phyloP scores from a whole-genome alignment of 805 yeast genomes.

The Phaffomyces antillensis region DNA sequence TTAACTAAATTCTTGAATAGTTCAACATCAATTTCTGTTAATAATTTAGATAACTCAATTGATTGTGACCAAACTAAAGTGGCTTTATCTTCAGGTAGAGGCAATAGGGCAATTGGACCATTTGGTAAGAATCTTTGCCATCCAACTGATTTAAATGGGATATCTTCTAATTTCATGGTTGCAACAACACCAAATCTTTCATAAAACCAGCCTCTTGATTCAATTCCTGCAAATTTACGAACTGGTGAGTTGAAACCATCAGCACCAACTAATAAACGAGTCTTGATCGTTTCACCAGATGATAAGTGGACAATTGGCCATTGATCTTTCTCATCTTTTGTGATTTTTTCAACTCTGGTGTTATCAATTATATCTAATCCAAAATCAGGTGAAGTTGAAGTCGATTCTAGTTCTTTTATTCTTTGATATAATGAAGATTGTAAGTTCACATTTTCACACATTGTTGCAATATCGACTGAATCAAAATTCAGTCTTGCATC shows the following conservation, averaged over 20 bases:
- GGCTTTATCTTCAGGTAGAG: conserved; percentile 81
- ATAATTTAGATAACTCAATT: conserved; percentile 59
- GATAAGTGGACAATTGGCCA: conserved; percentile 77
- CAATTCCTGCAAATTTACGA: conserved; percentile 70
- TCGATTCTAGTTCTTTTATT: conserved; percentile 35
- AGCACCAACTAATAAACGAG: conserved; percentile 85
- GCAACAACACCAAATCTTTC: conserved; percentile 90
- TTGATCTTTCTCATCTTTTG: conserved; percentile 31
- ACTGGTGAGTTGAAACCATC: conserved; percentile 96
- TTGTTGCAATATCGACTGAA: conserved; percentile 58
- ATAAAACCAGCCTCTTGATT: conserved; percentile 89
- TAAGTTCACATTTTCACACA: conserved; percentile 83
- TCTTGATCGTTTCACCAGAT: conserved; percentile 54
- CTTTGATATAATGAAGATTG: conserved; percentile 64
- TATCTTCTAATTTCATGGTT: conserved; percentile 66
- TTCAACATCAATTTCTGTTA: conserved; percentile 51
- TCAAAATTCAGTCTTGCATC: conserved; percentile 69
- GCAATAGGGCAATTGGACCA: conserved; percentile 90
- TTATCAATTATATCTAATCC: conserved; percentile 48
- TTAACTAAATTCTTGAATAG: conserved; percentile 67
- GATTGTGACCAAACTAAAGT: conserved; percentile 91
- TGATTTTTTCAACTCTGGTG: conserved; percentile 58
- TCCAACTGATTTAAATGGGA: conserved; percentile 65
- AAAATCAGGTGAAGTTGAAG: conserved; percentile 11
- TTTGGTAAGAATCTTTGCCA: conserved; percentile 90